phyloP scores from a whole-genome alignment of 768 basidiomycete species.

The Collybiopsis luxurians region DNA sequence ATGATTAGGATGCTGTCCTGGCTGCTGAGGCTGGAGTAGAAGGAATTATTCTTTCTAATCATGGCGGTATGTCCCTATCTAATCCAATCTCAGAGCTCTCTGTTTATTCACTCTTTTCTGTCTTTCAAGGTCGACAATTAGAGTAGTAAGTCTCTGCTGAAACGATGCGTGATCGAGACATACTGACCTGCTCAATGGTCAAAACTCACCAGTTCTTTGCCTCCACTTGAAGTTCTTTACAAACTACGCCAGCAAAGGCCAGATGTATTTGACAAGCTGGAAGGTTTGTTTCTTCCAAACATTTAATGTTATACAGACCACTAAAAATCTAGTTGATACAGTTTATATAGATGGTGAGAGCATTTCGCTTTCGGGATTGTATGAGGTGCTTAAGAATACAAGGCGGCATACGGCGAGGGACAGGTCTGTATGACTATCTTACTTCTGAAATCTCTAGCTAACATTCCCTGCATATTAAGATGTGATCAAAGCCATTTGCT shows the following conservation, averaged over 20 bases:
- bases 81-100: not conserved
- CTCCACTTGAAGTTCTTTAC: constrained; percentile 77
- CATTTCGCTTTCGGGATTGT: not conserved
- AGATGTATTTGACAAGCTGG: constrained; percentile 67
- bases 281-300: constrained; percentile 44
- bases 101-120: too few species aligned
- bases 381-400: not conserved
- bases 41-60: constrained; percentile 88
- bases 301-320: too few species aligned
- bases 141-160: constrained; percentile 51
- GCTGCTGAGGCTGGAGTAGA: constrained; percentile 83
- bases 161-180: constrained; percentile 8
- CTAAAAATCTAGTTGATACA: too few species aligned
- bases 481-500: constrained; percentile 85
- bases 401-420: constrained; percentile 73
- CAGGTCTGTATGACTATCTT: constrained; percentile 48
- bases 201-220: constrained; percentile 53
- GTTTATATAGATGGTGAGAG: constrained; percentile 81
- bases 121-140: constrained; percentile 63
- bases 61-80: constrained; percentile 60
- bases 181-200: too few species aligned
- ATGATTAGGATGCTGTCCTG: constrained; percentile 73
- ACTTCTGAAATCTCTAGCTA: not conserved
- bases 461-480: constrained; percentile 36
- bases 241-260: constrained; percentile 70